Conservation (phyloP, 768 basidiomycete species). For the Paxillus rubicundulus region DNA sequence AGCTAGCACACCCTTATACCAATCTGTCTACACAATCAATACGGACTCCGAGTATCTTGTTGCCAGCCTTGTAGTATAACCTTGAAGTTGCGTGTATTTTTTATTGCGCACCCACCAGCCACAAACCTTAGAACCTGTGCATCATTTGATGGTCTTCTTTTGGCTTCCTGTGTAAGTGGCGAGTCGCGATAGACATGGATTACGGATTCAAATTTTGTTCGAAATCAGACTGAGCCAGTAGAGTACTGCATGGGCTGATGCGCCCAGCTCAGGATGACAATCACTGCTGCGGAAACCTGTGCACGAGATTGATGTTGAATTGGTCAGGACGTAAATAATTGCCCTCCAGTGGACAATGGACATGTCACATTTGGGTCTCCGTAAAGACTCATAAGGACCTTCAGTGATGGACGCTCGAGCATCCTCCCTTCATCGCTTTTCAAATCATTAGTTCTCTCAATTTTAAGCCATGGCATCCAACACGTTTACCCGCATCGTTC, state of each 20-base stretch:
- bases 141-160: background rate
- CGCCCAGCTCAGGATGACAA: background rate
- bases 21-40: background rate
- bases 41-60: background rate
- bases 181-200: background rate
- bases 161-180: background rate
- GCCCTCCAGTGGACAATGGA: too few species aligned
- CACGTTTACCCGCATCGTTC: slow-evolving; percentile 65
- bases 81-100: background rate
- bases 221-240: background rate
- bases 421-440: too few species aligned
- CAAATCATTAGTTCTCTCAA: background rate
- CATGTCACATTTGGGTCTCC: too few species aligned
- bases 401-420: background rate
- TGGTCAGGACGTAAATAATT: too few species aligned
- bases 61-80: background rate
- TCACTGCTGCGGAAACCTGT: background rate
- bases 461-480: slow-evolving; percentile 19
- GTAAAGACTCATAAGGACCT: background rate
- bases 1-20: slow-evolving; percentile 5
- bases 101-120: background rate
- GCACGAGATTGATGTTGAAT: background rate
- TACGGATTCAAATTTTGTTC: background rate
- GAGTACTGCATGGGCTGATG: background rate
- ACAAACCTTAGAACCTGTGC: background rate